These are phyloP conservation scores for Kluyveromyces aestuarii DNA, from an alignment of 805 yeast genomes.

Conservation along the genomic window DNA sequence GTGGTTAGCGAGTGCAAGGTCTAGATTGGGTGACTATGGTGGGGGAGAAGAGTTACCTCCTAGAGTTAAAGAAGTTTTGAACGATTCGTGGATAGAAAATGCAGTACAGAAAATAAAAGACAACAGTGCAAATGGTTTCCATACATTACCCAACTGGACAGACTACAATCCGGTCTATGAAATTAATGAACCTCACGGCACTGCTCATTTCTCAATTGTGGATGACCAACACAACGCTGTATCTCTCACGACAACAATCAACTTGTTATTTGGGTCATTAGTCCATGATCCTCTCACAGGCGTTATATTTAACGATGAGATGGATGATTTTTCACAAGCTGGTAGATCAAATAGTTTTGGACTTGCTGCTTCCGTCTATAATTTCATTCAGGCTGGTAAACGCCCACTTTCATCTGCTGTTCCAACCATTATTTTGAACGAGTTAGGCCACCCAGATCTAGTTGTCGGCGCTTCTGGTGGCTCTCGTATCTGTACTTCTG, in stretches of 20 bases:
- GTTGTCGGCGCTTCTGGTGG: constrained; percentile 95
- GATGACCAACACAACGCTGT: constrained; percentile 74
- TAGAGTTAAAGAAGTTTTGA: constrained; percentile 37
- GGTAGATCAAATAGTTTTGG: constrained; percentile 65
- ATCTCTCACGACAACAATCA: constrained; percentile 81
- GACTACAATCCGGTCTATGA: constrained; percentile 76
- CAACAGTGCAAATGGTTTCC: constrained; percentile 10
- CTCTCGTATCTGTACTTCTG: constrained; percentile 71
- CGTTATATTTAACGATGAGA: constrained; percentile 73
- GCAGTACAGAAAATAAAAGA: constrained; percentile 46
- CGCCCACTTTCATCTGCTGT: constrained; percentile 81
- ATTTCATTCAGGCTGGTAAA: constrained; percentile 64
- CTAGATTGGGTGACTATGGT: constrained; percentile 70
- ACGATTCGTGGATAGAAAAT: constrained; percentile 47
- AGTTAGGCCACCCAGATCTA: constrained; percentile 44
- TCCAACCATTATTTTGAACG: constrained; percentile 58
- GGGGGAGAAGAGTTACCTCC: constrained; percentile 21
- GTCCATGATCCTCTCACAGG: constrained; percentile 81
- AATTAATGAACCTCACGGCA: constrained; percentile 76
- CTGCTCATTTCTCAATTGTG: constrained; percentile 76
- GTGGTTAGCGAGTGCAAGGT: constrained; percentile 83
- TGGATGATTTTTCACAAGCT: constrained; percentile 90
- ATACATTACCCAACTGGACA: constrained; percentile 56
- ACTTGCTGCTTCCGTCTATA: constrained; percentile 70
- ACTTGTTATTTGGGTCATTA: constrained; percentile 71